A percentile compares a stretch with the other conserved stretches of the same genome.
These are phyloP conservation scores for Alisma plantagoaquatica DNA, from an alignment of 106 monocot genomes.

Conservation along the genomic window DNA sequence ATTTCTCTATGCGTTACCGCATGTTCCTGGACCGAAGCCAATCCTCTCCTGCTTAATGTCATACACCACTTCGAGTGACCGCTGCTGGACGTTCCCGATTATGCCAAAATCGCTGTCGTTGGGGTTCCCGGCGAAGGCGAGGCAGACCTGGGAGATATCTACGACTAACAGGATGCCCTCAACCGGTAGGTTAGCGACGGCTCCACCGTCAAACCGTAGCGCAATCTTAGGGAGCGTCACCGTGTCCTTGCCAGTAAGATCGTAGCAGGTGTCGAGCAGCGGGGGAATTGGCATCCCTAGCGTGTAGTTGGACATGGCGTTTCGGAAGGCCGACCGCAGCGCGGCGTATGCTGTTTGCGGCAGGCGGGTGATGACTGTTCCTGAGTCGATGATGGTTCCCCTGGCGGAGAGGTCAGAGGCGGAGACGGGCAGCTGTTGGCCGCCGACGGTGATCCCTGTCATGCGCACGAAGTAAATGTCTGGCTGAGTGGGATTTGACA, in stretches of 20 bases:
- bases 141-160: constrained; percentile 22
- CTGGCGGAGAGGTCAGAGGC: constrained; percentile 18
- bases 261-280: constrained; percentile 40
- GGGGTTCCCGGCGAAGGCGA: constrained; percentile 32
- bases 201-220: constrained; percentile 16
- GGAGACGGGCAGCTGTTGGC: constrained; percentile 10
- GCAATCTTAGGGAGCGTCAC: constrained; percentile 12
- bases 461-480: constrained; percentile 11
- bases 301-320: constrained; percentile 20
- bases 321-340: constrained; percentile 21
- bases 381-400: constrained; percentile 54
- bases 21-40: constrained; percentile 26
- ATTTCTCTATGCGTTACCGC: too few relatives aligned
- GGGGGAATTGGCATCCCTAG: constrained; percentile 10
- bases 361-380: constrained; percentile 61
- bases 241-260: neutral
- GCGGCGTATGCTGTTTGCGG: constrained; percentile 35
- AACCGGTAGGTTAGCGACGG: constrained; percentile 4
- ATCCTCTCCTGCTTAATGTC: constrained; percentile 12
- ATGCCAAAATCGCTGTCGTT: constrained; percentile 10
- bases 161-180: constrained; percentile 19
- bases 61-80: constrained; percentile 21
- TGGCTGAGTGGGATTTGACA: neutral
- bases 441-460: constrained; percentile 11
- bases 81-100: constrained; percentile 43